phyloP scores from a whole-genome alignment of 345 rosid genomes.

The Hypericum perforatum region DNA sequence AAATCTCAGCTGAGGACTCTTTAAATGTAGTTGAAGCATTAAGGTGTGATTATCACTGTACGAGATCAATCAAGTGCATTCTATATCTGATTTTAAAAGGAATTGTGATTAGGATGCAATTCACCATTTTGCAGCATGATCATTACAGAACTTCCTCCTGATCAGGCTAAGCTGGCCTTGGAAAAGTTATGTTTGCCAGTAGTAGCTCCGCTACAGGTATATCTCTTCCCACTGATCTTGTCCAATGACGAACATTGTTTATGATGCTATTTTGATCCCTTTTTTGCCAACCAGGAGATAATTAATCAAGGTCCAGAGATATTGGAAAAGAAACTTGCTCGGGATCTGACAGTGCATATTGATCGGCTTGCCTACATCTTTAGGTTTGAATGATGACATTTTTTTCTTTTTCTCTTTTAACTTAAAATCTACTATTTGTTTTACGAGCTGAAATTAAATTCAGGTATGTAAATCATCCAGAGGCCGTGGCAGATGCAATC shows the following conservation, averaged over 20 bases:
- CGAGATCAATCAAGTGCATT: constrained; percentile 10
- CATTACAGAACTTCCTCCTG: constrained; percentile 85
- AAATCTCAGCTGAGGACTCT: constrained; percentile 88
- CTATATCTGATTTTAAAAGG: constrained; percentile 8
- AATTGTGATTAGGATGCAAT: constrained; percentile 12
- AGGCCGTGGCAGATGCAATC: constrained; percentile 90
- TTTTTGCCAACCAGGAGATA: constrained; percentile 44
- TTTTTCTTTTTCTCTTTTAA: constrained; percentile 1
- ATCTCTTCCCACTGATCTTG: constrained; percentile 7
- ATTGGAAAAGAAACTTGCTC: constrained; percentile 80
- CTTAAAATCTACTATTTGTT: constrained; percentile 14
- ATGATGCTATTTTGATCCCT: constrained; percentile 13
- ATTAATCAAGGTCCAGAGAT: constrained; percentile 63
- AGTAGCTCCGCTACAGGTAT: constrained; percentile 82
- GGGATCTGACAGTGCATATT: constrained; percentile 84
- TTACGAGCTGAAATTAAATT: constrained; percentile 12
- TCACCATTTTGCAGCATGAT: constrained; percentile 57
- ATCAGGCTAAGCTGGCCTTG: constrained; percentile 73
- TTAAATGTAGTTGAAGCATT: constrained; percentile 91
- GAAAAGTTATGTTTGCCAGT: constrained; percentile 76
- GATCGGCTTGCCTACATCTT: constrained; percentile 95
- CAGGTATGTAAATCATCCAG: constrained; percentile 94
- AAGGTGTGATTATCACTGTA: constrained; percentile 35
- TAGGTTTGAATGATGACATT: constrained; percentile 45
- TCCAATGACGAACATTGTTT: constrained; percentile 4